Base-by-base conservation (phyloP, 371 early-diverging fungal genomes). In the Coemansia sp. region DNA sequence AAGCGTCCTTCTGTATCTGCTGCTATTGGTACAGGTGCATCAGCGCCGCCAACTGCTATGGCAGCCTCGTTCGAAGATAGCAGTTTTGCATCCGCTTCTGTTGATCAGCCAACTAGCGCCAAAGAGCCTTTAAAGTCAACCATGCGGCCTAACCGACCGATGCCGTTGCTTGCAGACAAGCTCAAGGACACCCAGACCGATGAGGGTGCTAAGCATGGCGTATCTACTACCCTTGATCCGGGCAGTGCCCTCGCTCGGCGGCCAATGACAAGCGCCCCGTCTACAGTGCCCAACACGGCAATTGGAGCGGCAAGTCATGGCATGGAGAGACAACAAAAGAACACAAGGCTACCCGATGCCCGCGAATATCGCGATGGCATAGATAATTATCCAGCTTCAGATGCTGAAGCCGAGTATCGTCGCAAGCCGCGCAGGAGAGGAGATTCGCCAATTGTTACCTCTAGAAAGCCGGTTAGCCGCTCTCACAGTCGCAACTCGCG, bases 341-440 rank as follows among this genome's bases (percentile, higher is more conserved):
- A 23, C 21, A 19, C 21, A 5, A 41, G 44, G n/a, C 21, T 44
- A 13, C 65, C 49, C 32, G 39, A 36, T 29, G 17, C 15, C 4
- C 46, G 36, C 12, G n/a, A 55, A 13, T 41, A 28, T 15, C 58
- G 39, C 19, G 49, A 19, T n/a, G 49, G 51, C 15, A 44, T 12
- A 5, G 40, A 63, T 21, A 29, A 51, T 6, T 53, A 59, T 15
- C 36, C 71, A 6, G 54, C 63, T 28, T 62, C 63, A 8, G 70
- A 69, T 13, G 65, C 55, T 24, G 70, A 69, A 12, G 40, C 70
- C 4, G 65, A 65, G n/a, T 54, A 48, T 54, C 39, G 56, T 26
- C 56, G 56, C 6, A 46, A 15, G 21, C 17, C 49, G 5, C 68
- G 52, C 12, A 23, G 21, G 12, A 12, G 29, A 13, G 8, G 29